phyloP scores from a whole-genome alignment of 148 eudicot genomes.

The Chenopodium formosanum region DNA sequence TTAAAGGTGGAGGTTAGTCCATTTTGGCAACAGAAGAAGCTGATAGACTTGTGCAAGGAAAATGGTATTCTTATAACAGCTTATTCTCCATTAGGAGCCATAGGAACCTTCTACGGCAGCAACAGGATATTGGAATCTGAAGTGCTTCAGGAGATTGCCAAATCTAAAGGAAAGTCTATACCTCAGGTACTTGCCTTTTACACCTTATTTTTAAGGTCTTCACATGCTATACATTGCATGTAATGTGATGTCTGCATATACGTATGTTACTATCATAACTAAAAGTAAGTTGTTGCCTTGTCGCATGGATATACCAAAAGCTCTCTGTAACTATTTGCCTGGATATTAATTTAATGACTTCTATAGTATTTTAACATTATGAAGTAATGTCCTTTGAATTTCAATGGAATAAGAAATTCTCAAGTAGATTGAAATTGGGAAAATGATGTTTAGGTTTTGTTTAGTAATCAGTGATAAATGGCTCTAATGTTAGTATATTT shows the following conservation, averaged over 20 bases:
- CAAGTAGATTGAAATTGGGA: no score
- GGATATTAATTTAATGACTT: neutral
- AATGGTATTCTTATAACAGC: conserved; percentile 60
- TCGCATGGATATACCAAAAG: neutral
- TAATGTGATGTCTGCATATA: neutral
- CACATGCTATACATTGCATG: neutral
- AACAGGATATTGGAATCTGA: conserved; percentile 51
- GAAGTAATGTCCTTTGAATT: neutral
- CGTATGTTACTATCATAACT: neutral
- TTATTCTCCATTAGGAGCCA: conserved; percentile 78
- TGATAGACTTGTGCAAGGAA: conserved; percentile 57
- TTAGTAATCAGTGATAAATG: no score
- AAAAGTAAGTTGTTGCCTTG: neutral
- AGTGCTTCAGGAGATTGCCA: conserved; percentile 64
- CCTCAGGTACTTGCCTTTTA: conserved; percentile 50
- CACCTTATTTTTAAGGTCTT: neutral
- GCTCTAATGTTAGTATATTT: no score
- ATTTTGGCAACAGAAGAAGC: conserved; percentile 66
- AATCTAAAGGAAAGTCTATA: conserved; percentile 55
- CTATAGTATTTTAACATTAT: neutral
- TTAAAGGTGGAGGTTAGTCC: conserved; percentile 80
- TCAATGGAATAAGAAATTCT: neutral
- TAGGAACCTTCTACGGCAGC: conserved; percentile 68
- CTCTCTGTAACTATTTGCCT: neutral
- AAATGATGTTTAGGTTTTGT: no score